Base-by-base conservation (phyloP, 148 eudicot genomes). In the Cornus controversa region DNA sequence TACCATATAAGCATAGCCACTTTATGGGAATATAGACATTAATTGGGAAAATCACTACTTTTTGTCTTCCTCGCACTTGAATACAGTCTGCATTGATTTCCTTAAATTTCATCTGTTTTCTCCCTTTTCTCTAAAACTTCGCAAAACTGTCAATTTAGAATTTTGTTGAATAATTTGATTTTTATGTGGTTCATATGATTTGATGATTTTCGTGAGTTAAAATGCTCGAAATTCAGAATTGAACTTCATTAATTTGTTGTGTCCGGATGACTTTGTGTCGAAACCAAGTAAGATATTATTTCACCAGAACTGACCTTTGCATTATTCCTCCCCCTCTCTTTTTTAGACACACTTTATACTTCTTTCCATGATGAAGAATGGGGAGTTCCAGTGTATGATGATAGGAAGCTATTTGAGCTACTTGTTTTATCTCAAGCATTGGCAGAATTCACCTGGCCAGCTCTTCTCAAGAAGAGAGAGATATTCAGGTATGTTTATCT, bases 341-440 rank as follows among this genome's bases (percentile, higher is more conserved):
- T 36, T 75, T 40, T 71, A 92, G 96, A 90, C 20, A 89, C 86
- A 10, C 73, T 84, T 22, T 89, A 92, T 76, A 65, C 75, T 42
- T 42, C 82, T 73, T 92, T 92, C 80, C 96, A 92, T 63, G 96
- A 92, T 34, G 81, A 84, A 87, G 96, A 92, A 81, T 92, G 93
- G 93, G 96, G 92, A 36, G 88, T 88, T 73, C 93, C 93, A 1
- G 86, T 86, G 74, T 81, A 73, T 22, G 90, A 90, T 68, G 96
- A 92, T 69, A 37, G 13, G 66, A 88, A 87, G 80, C 75, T 92
- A 26, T 87, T 84, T 36, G 93, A 92, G 80, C 85, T 90, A 36
- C 84, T 92, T 57, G 83, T 84, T 50, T 79, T 88, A 25, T 90
- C 88, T 22, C 84, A 85, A 70, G 90, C 92, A 72, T 77, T 90